Evolutionary conservation across 2,329 filamentous ascomycete species (phyloP).

Genomic region (Penicillium sp.): DNA sequence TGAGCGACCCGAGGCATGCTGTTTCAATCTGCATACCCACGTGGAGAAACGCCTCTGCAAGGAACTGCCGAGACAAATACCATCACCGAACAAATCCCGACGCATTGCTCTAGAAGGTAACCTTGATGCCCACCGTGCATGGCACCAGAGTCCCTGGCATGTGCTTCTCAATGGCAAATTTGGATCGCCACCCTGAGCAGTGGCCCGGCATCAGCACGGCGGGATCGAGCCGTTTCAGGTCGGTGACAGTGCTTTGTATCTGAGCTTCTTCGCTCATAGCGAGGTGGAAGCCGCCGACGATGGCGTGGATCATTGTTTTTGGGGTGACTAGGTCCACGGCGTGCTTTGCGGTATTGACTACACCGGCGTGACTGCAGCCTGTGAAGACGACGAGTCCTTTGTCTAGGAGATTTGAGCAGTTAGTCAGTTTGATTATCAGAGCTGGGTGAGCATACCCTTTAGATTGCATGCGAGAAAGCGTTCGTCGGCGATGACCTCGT

Average conservation of each 20-base stretch:
- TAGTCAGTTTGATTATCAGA: neutral
- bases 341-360: conserved; percentile 50
- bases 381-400: conserved; percentile 54
- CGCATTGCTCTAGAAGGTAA: conserved; percentile 29
- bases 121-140: conserved; percentile 48
- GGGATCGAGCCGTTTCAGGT: conserved; percentile 47
- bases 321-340: conserved; percentile 40
- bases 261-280: conserved; percentile 45
- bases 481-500: conserved; percentile 51
- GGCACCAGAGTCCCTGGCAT: conserved; percentile 51
- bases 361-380: conserved; percentile 54
- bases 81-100: neutral
- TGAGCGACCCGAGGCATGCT: conserved; percentile 14
- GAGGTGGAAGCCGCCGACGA: conserved; percentile 54
- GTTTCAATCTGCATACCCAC: conserved; percentile 14
- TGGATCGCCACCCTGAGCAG: conserved; percentile 55
- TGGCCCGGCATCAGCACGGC: conserved; percentile 52
- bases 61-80: conserved; percentile 5
- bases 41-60: conserved; percentile 14
- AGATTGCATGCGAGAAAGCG: conserved; percentile 52
- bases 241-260: conserved; percentile 45
- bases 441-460: conserved; percentile 40
- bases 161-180: conserved; percentile 49
- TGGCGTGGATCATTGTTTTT: conserved; percentile 44
- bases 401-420: conserved; percentile 26